Percentiles rank a stretch among this genome's conserved stretches.
phyloP scores from a whole-genome alignment of 495 filamentous ascomycete genomes.

The Cenococcum geophilum region DNA sequence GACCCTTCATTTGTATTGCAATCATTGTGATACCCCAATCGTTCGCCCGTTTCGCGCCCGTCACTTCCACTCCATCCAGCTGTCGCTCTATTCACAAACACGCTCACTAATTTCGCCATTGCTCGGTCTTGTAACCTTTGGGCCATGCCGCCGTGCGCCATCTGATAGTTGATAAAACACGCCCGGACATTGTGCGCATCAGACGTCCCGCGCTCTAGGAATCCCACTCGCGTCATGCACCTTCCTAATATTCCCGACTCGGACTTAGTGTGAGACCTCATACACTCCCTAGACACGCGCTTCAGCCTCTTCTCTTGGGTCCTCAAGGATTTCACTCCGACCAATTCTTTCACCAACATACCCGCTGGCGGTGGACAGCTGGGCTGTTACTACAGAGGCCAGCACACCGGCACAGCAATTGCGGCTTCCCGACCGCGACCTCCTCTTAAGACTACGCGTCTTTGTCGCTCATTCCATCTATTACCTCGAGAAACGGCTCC shows the following conservation, averaged over 20 bases:
- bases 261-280: slow-evolving; percentile 11
- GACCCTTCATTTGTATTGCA: slow-evolving; percentile 6
- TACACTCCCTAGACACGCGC: slow-evolving; percentile 14
- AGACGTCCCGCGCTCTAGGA: slow-evolving; percentile 23
- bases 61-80: slow-evolving; percentile 10
- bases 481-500: slow-evolving; percentile 13
- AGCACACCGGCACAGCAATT: slow-evolving; percentile 2
- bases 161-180: slow-evolving; percentile 18
- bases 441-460: slow-evolving; percentile 8
- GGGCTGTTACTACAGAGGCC: slow-evolving; percentile 28
- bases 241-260: slow-evolving; percentile 8
- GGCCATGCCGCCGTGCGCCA: background rate
- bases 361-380: slow-evolving; percentile 26
- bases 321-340: slow-evolving; percentile 2
- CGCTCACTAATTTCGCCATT: slow-evolving; percentile 7
- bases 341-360: slow-evolving; percentile 19
- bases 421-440: background rate
- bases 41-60: slow-evolving; percentile 7
- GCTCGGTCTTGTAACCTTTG: background rate
- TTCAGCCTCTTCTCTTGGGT: background rate
- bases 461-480: slow-evolving; percentile 12
- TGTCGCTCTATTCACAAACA: slow-evolving; percentile 5
- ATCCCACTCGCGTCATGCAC: slow-evolving; percentile 23
- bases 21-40: slow-evolving; percentile 6
- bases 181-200: slow-evolving; percentile 23